Evolutionary conservation across 2,329 filamentous ascomycete species (phyloP).

Genomic region (Trichoderma arundinaceum): DNA sequence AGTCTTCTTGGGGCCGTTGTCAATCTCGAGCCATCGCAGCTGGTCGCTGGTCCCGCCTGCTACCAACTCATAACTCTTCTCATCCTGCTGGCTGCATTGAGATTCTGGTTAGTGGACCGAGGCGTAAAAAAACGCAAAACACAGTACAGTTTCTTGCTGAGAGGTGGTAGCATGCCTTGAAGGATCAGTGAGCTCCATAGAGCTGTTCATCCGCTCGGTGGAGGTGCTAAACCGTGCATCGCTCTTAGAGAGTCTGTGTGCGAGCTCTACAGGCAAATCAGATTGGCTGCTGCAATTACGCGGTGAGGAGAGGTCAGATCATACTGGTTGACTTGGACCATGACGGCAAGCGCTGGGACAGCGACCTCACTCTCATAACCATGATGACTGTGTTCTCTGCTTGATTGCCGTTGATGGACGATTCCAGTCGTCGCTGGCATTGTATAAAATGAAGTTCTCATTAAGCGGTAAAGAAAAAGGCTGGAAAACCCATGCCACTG

Average conservation of each 20-base stretch:
- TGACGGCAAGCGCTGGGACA: conserved; percentile 26
- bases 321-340: conserved; percentile 28
- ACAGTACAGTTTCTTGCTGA: neutral
- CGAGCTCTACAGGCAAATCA: conserved; percentile 22
- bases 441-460: conserved; percentile 30
- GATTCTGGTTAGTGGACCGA: conserved; percentile 8
- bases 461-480: conserved; percentile 30
- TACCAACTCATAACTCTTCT: conserved; percentile 26
- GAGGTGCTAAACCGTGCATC: conserved; percentile 25
- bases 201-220: conserved; percentile 25
- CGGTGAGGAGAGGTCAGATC: conserved; percentile 8
- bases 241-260: conserved; percentile 21
- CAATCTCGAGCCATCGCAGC: conserved; percentile 29
- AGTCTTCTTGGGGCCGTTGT: conserved; percentile 13
- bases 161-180: conserved; percentile 2
- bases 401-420: conserved; percentile 3
- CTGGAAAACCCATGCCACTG: conserved; percentile 6
- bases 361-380: conserved; percentile 28
- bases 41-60: conserved; percentile 25
- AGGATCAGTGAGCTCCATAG: conserved; percentile 18
- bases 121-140: too few relatives aligned
- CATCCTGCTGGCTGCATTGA: conserved; percentile 7
- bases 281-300: conserved; percentile 13
- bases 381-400: conserved; percentile 16
- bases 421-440: conserved; percentile 23